phyloP scores from a whole-genome alignment of 306 rosid species.

The Neltuma alba region DNA sequence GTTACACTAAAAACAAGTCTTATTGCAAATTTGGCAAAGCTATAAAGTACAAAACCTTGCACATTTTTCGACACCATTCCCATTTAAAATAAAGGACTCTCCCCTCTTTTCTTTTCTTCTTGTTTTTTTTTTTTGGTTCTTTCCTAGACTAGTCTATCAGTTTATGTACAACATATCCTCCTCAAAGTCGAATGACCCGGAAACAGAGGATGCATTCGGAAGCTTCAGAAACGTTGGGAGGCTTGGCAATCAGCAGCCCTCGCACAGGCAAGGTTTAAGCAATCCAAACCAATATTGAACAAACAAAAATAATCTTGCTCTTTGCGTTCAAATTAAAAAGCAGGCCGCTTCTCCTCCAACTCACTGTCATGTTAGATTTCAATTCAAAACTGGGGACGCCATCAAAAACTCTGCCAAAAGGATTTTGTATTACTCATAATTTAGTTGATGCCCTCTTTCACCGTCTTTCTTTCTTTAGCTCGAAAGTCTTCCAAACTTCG shows the following conservation, averaged over 20 bases:
- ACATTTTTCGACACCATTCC: constrained; percentile 11
- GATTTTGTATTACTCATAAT: constrained; percentile 33
- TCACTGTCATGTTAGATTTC: constrained; percentile 48
- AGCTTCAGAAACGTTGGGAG: constrained; percentile 46
- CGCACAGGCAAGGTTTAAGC: constrained; percentile 41
- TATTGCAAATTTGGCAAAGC: constrained; percentile 63
- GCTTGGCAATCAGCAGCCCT: constrained; percentile 58
- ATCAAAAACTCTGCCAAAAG: constrained; percentile 35
- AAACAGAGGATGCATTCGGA: constrained; percentile 44
- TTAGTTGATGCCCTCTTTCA: constrained; percentile 48
- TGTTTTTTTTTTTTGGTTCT: background rate
- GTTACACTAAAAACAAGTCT: constrained; percentile 44
- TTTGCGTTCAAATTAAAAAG: constrained; percentile 52
- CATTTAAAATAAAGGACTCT: constrained; percentile 18
- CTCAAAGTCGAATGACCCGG: constrained; percentile 58
- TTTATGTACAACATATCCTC: constrained; percentile 63
- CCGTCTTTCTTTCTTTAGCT: constrained; percentile 61
- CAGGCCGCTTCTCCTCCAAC: constrained; percentile 48
- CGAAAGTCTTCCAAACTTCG: constrained; percentile 83
- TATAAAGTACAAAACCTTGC: constrained; percentile 51
- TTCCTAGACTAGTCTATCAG: constrained; percentile 45
- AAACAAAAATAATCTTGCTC: constrained; percentile 53
- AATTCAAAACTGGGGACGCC: constrained; percentile 62
- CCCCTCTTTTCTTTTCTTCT: too few species aligned
- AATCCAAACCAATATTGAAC: constrained; percentile 45